Percentiles rank a stretch among this genome's conserved stretches.
phyloP scores from a whole-genome alignment of 805 yeast species.

The Saitoella complicata region DNA sequence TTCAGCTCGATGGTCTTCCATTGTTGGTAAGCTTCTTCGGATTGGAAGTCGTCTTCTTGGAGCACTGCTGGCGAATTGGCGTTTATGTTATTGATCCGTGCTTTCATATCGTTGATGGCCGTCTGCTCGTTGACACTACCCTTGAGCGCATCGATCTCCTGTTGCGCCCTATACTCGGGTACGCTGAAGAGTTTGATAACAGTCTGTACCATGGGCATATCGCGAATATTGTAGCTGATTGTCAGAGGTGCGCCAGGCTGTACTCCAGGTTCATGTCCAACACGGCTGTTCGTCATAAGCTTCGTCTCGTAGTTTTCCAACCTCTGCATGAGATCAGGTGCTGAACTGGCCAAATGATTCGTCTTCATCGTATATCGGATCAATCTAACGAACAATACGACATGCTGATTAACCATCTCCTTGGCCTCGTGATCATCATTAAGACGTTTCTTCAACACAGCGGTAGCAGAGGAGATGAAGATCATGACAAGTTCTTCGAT shows the following conservation, averaged over 20 bases:
- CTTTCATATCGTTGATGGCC: too few species aligned
- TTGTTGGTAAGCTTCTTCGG: neutral
- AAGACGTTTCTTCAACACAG: constrained; percentile 15
- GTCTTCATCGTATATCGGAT: too few species aligned
- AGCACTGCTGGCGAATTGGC: neutral
- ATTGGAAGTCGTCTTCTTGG: neutral
- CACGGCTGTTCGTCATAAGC: too few species aligned
- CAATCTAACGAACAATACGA: too few species aligned
- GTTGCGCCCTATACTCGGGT: neutral
- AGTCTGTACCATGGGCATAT: neutral
- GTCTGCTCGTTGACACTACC: neutral
- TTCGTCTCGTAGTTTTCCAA: too few species aligned
- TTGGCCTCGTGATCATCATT: constrained; percentile 11
- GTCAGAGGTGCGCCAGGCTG: too few species aligned
- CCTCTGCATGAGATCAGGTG: too few species aligned
- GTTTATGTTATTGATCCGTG: too few species aligned
- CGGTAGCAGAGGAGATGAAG: constrained; percentile 20
- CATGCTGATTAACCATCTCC: too few species aligned
- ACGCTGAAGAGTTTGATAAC: neutral
- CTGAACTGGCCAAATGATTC: too few species aligned
- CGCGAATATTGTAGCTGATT: neutral
- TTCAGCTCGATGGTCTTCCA: neutral
- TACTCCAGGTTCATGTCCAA: too few species aligned
- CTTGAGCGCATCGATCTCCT: neutral
- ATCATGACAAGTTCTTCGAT: constrained; percentile 22